phyloP scores from a whole-genome alignment of 768 basidiomycete species.

The Dentipellis fragilis region DNA sequence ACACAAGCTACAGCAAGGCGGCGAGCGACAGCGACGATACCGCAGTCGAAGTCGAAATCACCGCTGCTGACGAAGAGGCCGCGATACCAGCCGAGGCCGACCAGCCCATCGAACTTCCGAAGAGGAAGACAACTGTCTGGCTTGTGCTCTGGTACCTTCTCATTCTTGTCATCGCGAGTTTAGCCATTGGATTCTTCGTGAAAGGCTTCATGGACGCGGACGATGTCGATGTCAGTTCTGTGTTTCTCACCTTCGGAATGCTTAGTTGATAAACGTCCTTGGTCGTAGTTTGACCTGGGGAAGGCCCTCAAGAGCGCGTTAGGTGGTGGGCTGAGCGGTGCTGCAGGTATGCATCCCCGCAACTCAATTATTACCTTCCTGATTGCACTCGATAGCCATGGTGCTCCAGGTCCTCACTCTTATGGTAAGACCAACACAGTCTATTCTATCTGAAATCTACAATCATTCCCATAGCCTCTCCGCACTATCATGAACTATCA shows the following conservation, averaged over 20 bases:
- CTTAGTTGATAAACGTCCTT: background rate
- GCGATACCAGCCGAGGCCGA: background rate
- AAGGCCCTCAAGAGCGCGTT: constrained; percentile 73
- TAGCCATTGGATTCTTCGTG: constrained; percentile 42
- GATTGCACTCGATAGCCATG: constrained; percentile 52
- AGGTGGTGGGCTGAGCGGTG: constrained; percentile 87
- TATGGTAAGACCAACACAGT: constrained; percentile 37
- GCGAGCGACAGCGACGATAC: background rate
- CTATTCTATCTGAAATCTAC: background rate
- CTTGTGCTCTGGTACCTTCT: constrained; percentile 22
- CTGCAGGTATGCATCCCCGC: constrained; percentile 43
- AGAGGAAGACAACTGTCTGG: constrained; percentile 20
- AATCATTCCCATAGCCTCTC: constrained; percentile 43
- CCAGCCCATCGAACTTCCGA: background rate
- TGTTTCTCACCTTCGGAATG: background rate
- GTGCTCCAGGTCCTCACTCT: constrained; percentile 84
- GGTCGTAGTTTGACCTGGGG: constrained; percentile 62
- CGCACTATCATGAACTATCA: constrained; percentile 98
- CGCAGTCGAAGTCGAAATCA: background rate
- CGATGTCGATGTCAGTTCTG: constrained; percentile 47
- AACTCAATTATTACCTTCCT: background rate
- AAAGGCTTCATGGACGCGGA: constrained; percentile 64
- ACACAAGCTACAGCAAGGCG: background rate
- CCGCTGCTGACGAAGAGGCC: background rate
- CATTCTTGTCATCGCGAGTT: constrained; percentile 25